A percentile compares a stretch with the other conserved stretches of the same genome.
Evolutionary conservation across 1,284 basidiomycete species (phyloP).

Genomic region (Anthracocystis walkeri): DNA sequence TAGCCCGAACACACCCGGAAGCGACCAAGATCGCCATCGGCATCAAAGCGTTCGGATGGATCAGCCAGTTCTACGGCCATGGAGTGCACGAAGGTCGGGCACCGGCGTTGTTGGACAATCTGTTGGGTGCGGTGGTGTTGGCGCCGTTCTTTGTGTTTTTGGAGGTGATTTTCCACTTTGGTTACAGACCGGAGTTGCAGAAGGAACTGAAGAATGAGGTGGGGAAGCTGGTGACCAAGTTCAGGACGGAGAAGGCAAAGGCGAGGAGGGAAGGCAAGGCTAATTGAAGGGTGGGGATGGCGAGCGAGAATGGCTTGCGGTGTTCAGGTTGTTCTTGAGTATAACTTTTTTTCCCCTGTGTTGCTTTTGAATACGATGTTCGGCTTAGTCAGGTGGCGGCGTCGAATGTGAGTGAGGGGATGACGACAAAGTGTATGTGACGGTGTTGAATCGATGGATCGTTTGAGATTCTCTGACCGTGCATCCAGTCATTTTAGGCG

Average conservation of each 20-base stretch:
- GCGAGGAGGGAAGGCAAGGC: constrained; percentile 31
- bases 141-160: constrained; percentile 64
- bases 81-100: constrained; percentile 62
- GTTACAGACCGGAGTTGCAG: constrained; percentile 60
- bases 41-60: constrained; percentile 53
- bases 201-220: constrained; percentile 61
- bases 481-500: background rate
- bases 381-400: background rate
- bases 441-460: too few relatives aligned
- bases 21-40: constrained; percentile 35
- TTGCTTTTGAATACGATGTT: background rate
- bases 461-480: too few relatives aligned
- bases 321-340: background rate
- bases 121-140: constrained; percentile 59
- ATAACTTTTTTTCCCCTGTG: background rate
- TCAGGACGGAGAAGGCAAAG: constrained; percentile 41
- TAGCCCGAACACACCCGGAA: constrained; percentile 35
- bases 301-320: background rate
- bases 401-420: background rate
- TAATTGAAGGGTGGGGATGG: background rate
- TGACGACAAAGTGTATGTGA: background rate
- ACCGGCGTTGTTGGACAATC: constrained; percentile 60
- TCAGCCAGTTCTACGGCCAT: constrained; percentile 63
- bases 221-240: constrained; percentile 44
- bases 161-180: constrained; percentile 61